A percentile compares a stretch with the other conserved stretches of the same genome.
These are phyloP conservation scores for Cucumis hystrix DNA, from an alignment of 306 rosid genomes.

Conservation along the genomic window DNA sequence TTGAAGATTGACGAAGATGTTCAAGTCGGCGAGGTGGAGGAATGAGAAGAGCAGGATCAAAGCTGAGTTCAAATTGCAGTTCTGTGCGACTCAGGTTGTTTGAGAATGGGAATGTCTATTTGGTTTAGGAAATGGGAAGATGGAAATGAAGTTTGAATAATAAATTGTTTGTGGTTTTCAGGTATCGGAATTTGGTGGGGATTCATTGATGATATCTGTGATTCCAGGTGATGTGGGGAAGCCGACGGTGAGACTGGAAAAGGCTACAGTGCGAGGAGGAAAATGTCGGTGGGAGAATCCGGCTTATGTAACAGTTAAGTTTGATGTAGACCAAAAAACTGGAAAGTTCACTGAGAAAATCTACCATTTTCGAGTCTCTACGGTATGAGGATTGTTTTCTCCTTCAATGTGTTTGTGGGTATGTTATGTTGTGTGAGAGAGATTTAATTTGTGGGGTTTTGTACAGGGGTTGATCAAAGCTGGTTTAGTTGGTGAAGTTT, in stretches of 20 bases:
- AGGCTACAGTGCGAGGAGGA: slow-evolving; percentile 54
- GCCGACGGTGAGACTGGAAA: slow-evolving; percentile 51
- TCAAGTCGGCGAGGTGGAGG: slow-evolving; percentile 85
- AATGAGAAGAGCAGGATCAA: slow-evolving; percentile 72
- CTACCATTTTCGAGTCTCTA: slow-evolving; percentile 48
- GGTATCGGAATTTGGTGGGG: slow-evolving; percentile 53
- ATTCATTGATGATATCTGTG: slow-evolving; percentile 56
- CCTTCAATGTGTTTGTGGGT: background rate
- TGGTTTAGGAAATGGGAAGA: background rate
- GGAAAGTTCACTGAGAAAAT: slow-evolving; percentile 56
- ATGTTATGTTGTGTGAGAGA: background rate
- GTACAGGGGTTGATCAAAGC: slow-evolving; percentile 51
- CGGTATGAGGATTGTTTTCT: slow-evolving; percentile 27
- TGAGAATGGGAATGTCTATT: slow-evolving; percentile 8
- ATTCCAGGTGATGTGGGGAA: slow-evolving; percentile 76
- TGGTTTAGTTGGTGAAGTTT: slow-evolving; percentile 51
- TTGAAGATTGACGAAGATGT: slow-evolving; percentile 34
- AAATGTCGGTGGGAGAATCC: slow-evolving; percentile 77
- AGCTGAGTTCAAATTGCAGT: slow-evolving; percentile 65
- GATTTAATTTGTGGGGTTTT: background rate
- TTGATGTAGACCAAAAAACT: slow-evolving; percentile 46
- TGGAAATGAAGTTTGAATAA: background rate
- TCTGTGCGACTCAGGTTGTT: slow-evolving; percentile 70
- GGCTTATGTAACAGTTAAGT: slow-evolving; percentile 49
- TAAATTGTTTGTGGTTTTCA: slow-evolving; percentile 24